Base-by-base conservation (phyloP, 768 basidiomycete genomes). In the Auriculariales sp. region DNA sequence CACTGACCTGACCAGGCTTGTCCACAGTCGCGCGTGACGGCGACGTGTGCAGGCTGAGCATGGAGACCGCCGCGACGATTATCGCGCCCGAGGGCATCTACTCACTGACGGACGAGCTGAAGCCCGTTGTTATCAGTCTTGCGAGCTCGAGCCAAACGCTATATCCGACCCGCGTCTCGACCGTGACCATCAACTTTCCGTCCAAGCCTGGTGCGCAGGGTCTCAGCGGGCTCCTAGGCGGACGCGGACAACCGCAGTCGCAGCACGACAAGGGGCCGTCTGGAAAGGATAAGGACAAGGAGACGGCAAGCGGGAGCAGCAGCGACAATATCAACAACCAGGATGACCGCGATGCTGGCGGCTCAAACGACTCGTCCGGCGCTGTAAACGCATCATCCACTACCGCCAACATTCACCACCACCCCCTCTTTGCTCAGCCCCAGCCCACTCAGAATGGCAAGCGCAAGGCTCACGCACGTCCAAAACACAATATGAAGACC, bases 71-170 rank as follows among this genome's bases (percentile, higher is more conserved):
- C 49, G 74, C 76, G 52, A 83, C 85, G 25, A 89, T 91, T 64
- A 81, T 89, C 39, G 87, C 88, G 29, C 88, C 88, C 48, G 88
- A 91, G 64, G 88, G 88, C 56, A 85, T 90, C 35, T 91, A 91
- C 69, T 81, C 85, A 24, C 75, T 88, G 61, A 86, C 82, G 15
- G 88, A 90, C 57, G 89, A 90, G 59, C 81, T 85, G 71, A 87
- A 81, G 62, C 79, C 83, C 0, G 66, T 72, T 36, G 61, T 68
- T 29, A 56, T 68, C 46, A 71, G 73, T 53, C 59, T 66, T 42
- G 60, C 60, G 50, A 58, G 57, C 46, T 54, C 63, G 28, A 51
- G 66, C 53, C 56, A 57, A 32, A 53, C 63, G 19, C 51, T 61
- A 11, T 77, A 73, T 59, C 80, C 85, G 6, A 78, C 86, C 49